Conservation (phyloP, 768 basidiomycete genomes). For the Daedalea quercina region DNA sequence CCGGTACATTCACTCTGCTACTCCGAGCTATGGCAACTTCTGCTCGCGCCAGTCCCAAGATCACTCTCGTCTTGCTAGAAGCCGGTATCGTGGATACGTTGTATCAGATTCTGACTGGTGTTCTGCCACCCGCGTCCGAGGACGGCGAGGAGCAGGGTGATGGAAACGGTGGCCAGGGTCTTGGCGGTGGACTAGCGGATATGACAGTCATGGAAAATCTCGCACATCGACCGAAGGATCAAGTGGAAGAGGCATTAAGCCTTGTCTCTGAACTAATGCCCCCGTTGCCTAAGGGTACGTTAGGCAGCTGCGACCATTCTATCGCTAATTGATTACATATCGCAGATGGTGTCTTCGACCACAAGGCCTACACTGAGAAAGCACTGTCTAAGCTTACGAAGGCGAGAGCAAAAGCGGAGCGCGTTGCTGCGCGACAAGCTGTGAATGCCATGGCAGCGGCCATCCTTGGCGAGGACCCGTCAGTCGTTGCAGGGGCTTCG, state of each 20-base stretch:
- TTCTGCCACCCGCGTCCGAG: slow-evolving; percentile 63
- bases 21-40: slow-evolving; percentile 85
- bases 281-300: slow-evolving; percentile 81
- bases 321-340: neutral
- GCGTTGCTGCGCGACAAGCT: slow-evolving; percentile 61
- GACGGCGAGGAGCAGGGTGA: slow-evolving; percentile 56
- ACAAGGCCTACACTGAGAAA: slow-evolving; percentile 86
- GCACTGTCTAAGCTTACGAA: slow-evolving; percentile 69
- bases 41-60: slow-evolving; percentile 82
- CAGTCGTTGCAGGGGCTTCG: slow-evolving; percentile 19
- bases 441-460: slow-evolving; percentile 19
- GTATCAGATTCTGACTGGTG: slow-evolving; percentile 94
- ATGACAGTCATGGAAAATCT: slow-evolving; percentile 98
- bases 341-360: slow-evolving; percentile 91
- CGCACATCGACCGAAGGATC: slow-evolving; percentile 94
- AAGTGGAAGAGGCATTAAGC: slow-evolving; percentile 89
- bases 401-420: slow-evolving; percentile 77
- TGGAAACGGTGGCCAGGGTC: slow-evolving; percentile 60
- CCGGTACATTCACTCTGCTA: slow-evolving; percentile 83
- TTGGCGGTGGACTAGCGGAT: slow-evolving; percentile 86
- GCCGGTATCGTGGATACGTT: slow-evolving; percentile 89
- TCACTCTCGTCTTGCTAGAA: slow-evolving; percentile 80
- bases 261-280: slow-evolving; percentile 90
- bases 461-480: neutral
- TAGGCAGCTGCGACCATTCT: neutral